Base-by-base conservation (phyloP, 495 filamentous ascomycete genomes). In the Penicillium crystallinum region DNA sequence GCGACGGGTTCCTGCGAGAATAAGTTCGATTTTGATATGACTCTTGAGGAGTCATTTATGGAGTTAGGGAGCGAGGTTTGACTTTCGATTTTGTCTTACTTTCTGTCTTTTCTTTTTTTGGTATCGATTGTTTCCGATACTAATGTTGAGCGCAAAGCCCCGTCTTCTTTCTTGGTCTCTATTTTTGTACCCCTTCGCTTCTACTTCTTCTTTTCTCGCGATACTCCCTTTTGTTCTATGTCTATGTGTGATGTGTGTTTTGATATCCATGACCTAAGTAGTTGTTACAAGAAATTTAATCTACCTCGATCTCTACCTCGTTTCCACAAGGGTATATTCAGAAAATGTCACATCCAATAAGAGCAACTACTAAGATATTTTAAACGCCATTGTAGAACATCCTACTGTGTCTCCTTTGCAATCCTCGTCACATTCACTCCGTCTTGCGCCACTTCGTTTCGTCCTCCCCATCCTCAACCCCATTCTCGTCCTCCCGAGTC, bases 361-460 rank as follows among this genome's bases (percentile, higher is more conserved):
- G 6, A 40, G 7, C 34, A 6, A 30, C 10, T 2, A 37, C 6
- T 21, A 39, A 21, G 31, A 17, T 9, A 19, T 14, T 38, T 14
- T 35, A 11, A 25, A 54, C 21, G 21, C 23, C 22, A 34, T 38
- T 42, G 10, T 18, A 10, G 23, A 41, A 11, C 19, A 22, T 21
- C 12, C 4, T 21, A 3, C 23, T 27, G 23, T 7, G 23, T 7
- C 3, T 27, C 7, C 23, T 27, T 27, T 27, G 23, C 23, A 14
- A 19, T 8, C 12, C 4, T 30, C 1, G 8, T 6, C 35, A 1
- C 0, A 22, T n/a, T 73, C 56, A 84, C 25, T 77, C 79, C 29
- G 81, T 85, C 53, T 82, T 67, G 56, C 77, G 73, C 82, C 83
- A 85, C 59, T 86, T 85, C 17, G 73, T 75, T 59, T 80, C 80